Evolutionary conservation across 805 yeast genomes (phyloP), one percentile per base, ranked within the genome.

Genomic region (Metschnikowia continentalis): DNA sequence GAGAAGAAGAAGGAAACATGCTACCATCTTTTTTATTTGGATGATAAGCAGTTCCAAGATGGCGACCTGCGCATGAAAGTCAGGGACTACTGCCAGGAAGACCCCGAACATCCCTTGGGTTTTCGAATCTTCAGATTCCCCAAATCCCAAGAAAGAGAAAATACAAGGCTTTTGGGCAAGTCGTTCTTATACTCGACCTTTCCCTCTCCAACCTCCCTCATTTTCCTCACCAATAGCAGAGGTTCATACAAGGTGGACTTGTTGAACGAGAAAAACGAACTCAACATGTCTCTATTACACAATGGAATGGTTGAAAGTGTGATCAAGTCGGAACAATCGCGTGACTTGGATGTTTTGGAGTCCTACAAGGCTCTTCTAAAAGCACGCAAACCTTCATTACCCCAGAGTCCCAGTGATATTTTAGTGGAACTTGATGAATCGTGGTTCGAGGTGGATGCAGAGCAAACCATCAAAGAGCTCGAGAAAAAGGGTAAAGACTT

Each of bases 81-180:
- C 22, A 40, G 42, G 11, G 35, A 52, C 2, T 69, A 67, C 53
- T 69, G 74, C 50, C 32, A 17, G 7, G 50, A 57, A 6, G 58
- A 56, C 26, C 20, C 48, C 5, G 45, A 50, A 3, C 37, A 39
- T 8, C 60, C 60, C 3, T 53, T 67, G 32, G 71, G 71, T 1
- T 68, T 54, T 51, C 42, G 44, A 15, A 58, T 69, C 15, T 37
- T 42, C 13, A 46, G 42, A 14, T 51, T 52, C 15, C 54, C 69
- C 6, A 66, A 65, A 17, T 61, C 60, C 10, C 72, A 69, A 40
- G 52, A 58, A 5, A 42, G 53, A 2, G 59, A 58, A 14, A 66
- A 68, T 49, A 58, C 61, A 36, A 63, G 59, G 46, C 39, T 70
- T 2, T 46, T 68, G 8, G 70, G 69, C 3, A 68, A 67, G 47